phyloP scores from a whole-genome alignment of 2,329 filamentous ascomycete genomes.

The Pezicula rhizophila region DNA sequence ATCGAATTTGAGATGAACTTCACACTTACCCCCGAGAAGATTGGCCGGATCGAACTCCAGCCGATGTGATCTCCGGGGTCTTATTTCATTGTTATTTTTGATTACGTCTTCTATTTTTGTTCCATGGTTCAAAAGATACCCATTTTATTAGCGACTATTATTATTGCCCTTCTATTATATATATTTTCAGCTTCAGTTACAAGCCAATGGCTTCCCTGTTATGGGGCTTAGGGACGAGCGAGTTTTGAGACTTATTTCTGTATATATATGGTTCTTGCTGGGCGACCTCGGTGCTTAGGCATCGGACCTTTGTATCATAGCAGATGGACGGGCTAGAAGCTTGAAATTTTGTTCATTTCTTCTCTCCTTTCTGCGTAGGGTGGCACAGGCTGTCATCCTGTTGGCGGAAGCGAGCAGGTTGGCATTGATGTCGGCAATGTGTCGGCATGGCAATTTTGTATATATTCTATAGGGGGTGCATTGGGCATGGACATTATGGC shows the following conservation, averaged over 20 bases:
- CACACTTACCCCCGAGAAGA: neutral
- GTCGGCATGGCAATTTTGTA: too few species aligned
- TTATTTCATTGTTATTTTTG: slow-evolving; percentile 4
- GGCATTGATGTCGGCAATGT: neutral
- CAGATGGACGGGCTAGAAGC: neutral
- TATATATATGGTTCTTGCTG: slow-evolving; percentile 2
- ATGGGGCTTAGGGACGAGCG: too few species aligned
- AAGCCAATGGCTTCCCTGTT: neutral
- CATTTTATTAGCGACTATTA: slow-evolving; percentile 11
- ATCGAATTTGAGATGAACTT: slow-evolving; percentile 7
- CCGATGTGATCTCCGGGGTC: neutral
- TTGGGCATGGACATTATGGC: too few species aligned
- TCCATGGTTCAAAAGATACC: slow-evolving; percentile 19
- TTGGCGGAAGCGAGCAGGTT: neutral
- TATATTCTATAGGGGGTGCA: too few species aligned
- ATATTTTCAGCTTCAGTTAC: neutral
- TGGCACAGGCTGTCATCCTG: too few species aligned
- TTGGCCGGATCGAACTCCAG: neutral
- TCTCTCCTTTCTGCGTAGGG: neutral
- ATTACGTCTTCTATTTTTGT: slow-evolving; percentile 10
- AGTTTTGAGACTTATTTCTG: neutral
- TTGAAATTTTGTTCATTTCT: neutral
- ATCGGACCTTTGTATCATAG: slow-evolving; percentile 4
- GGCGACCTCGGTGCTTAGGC: neutral
- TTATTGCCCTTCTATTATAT: slow-evolving; percentile 3